A percentile compares a stretch with the other conserved stretches of the same genome.
These are phyloP conservation scores for Cunninghamia lanceolata DNA, from an alignment of 75 land plant genomes.

Conservation along the genomic window DNA sequence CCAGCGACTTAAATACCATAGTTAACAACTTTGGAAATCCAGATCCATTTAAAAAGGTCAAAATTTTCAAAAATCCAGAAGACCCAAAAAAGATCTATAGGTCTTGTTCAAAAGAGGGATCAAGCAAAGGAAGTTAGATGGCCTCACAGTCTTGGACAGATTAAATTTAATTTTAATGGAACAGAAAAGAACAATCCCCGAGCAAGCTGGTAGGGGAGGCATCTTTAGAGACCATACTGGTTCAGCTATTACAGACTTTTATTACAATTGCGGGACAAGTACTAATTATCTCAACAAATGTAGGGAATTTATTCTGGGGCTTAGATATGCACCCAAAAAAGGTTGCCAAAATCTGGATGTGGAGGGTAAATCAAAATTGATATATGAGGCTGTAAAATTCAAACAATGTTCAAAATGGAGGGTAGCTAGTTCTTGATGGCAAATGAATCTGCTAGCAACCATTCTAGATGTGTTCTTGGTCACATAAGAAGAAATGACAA, in stretches of 20 bases:
- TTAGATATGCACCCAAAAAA: neutral
- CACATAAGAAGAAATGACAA: neutral
- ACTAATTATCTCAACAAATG: neutral
- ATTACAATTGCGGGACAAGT: neutral
- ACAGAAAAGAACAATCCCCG: neutral
- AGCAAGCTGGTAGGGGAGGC: neutral
- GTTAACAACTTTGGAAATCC: neutral
- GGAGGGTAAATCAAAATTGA: neutral
- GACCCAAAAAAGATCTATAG: neutral
- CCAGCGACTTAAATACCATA: neutral
- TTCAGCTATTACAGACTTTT: neutral
- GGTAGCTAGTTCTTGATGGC: neutral
- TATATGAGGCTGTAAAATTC: no score
- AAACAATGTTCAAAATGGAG: neutral
- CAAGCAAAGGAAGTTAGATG: no score
- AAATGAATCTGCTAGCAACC: neutral
- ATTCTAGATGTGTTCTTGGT: no score
- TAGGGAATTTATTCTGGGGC: neutral
- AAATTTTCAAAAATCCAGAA: neutral
- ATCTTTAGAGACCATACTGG: neutral
- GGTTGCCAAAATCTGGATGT: neutral
- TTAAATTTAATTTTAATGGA: neutral
- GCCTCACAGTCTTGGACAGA: neutral
- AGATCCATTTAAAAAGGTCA: neutral
- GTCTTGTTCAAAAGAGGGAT: neutral